A percentile compares a stretch with the other conserved stretches of the same genome.
Conservation (phyloP, 2,329 filamentous ascomycete genomes). For the Claviceps monticola region DNA sequence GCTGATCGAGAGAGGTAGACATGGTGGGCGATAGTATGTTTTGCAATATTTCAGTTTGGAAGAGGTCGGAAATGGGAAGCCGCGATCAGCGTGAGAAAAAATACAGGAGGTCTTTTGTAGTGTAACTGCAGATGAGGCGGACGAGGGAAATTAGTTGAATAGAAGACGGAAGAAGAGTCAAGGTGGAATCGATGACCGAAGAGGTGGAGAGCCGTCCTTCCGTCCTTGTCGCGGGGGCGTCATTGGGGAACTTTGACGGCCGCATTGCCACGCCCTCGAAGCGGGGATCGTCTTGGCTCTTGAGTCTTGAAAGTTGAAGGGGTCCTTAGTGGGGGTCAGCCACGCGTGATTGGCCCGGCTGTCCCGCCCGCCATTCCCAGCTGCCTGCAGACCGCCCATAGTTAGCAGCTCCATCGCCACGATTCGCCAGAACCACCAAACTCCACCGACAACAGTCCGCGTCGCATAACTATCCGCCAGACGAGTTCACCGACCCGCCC, state of each 20-base stretch:
- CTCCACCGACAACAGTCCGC: neutral
- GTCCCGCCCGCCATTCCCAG: neutral
- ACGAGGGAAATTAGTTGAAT: neutral
- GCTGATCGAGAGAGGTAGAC: slow-evolving; percentile 85
- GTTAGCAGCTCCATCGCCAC: no score
- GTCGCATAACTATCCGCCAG: no score
- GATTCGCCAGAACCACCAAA: neutral
- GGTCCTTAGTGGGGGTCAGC: neutral
- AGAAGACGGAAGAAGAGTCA: neutral
- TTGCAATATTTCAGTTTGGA: no score
- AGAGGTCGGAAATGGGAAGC: neutral
- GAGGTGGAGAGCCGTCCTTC: no score
- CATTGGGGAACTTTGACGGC: neutral
- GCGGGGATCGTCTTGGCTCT: neutral
- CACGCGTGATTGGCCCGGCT: neutral
- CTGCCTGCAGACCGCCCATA: neutral
- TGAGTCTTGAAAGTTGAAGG: neutral
- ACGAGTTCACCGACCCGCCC: neutral
- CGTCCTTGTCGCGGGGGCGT: neutral
- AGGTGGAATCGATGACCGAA: neutral
- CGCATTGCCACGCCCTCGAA: neutral
- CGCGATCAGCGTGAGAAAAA: neutral
- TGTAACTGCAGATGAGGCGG: neutral
- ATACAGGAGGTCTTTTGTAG: neutral
- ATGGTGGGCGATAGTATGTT: slow-evolving; percentile 31